Base-by-base conservation (phyloP, 805 yeast species). In the Metahyphopichia silvanorum region DNA sequence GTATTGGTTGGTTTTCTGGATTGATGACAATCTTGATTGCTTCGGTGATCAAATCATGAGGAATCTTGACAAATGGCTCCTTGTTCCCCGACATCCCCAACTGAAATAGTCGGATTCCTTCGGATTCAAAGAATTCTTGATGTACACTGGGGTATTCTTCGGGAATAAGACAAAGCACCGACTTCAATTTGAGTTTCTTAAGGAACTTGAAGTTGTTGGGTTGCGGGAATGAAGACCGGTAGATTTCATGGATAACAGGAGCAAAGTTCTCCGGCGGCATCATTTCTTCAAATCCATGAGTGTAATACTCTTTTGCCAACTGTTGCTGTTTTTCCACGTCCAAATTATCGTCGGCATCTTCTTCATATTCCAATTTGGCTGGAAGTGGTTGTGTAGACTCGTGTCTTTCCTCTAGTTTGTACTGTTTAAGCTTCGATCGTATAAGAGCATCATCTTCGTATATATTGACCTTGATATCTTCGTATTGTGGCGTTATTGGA, bases 11-110 rank as follows among this genome's bases (percentile, higher is more conserved):
- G 57, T 93, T 91, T 15, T 55, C 79, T 0, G 97, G 96, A 49
- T 93, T 71, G 11, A 87, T 56, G 10, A 87, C 86, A 21, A 88
- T 82, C 51, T 82, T 79, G 42, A 91, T 65, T 0, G 97, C 96
- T 38, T 77, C 76, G 1, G 89, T 82, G 19, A 93, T 77, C 23
- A 83, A 66, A 21, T 79, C 81, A 47, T 73, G 68, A 34, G 71
- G 67, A 38, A 77, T 79, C 47, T 84, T 82, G 27, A 86, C 95
- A 63, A 88, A 87, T 8, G 96, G 96, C 50, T 88, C 96, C 52
- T 93, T 93, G 55, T 93, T 93, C 6, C 98, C 98, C 27, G 93
- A 80, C 78, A 93, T 76, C 1, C 97, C 96, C 23, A 91, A 79
- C 57, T 88, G 98, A 51, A 79, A 86, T 23, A 89, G 67, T 44